Percentiles rank a stretch among this genome's conserved stretches.
Evolutionary conservation across 2,329 filamentous ascomycete genomes (phyloP).

Genomic region (Claviceps maximensis): DNA sequence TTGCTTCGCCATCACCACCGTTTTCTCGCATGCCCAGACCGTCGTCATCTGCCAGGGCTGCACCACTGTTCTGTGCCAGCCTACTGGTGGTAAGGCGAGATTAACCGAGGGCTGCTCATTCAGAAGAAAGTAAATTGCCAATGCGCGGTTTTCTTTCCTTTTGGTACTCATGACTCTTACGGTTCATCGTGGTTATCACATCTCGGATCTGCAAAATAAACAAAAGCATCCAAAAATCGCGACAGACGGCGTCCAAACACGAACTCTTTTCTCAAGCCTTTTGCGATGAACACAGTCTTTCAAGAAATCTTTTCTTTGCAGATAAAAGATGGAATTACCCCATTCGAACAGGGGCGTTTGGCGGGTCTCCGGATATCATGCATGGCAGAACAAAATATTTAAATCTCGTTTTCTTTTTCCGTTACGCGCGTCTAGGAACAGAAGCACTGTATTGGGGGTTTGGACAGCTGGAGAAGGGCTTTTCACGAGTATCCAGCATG

Average conservation of each 20-base stretch:
- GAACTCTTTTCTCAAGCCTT: conserved; percentile 16
- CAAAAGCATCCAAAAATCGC: conserved; percentile 29
- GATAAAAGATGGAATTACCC: conserved; percentile 59
- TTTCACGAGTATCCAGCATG: conserved; percentile 40
- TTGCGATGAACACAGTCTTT: conserved; percentile 1
- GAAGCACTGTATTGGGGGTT: conserved; percentile 38
- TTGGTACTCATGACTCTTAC: conserved; percentile 35
- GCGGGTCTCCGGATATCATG: conserved; percentile 70
- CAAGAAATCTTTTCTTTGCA: conserved; percentile 32
- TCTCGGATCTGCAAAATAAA: conserved; percentile 50
- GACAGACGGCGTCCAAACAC: conserved; percentile 35
- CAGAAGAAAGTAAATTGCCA: conserved; percentile 88
- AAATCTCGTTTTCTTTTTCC: conserved; percentile 32
- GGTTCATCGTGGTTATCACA: conserved; percentile 37
- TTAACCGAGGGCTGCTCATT: conserved; percentile 99
- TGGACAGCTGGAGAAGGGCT: conserved; percentile 46
- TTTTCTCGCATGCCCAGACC: conserved; percentile 99
- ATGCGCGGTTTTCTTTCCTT: conserved; percentile 33
- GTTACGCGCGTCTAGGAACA: conserved; percentile 27
- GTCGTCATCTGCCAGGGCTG: conserved; percentile 99
- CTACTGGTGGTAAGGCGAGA: conserved; percentile 96
- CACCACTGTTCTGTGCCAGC: conserved; percentile 99
- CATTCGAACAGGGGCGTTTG: conserved; percentile 55
- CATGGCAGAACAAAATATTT: conserved; percentile 45
- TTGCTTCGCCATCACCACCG: conserved; percentile 99